These are phyloP conservation scores for Mycena haematopus DNA, from an alignment of 768 basidiomycete genomes.

Conservation along the genomic window DNA sequence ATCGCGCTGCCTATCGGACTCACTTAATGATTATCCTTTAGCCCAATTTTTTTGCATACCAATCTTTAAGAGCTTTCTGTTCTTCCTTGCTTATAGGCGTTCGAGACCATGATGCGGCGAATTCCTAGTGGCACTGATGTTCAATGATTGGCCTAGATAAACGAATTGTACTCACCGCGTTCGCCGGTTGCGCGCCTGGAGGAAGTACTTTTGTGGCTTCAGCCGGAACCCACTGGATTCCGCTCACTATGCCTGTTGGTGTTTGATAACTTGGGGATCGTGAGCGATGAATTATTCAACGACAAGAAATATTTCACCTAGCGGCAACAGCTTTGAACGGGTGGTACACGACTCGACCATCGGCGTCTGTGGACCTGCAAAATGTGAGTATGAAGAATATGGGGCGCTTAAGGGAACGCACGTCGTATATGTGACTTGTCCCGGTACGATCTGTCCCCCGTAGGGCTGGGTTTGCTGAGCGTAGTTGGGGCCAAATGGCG, in stretches of 20 bases:
- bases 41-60: slow-evolving; percentile 40
- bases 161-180: slow-evolving; percentile 46
- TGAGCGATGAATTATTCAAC: slow-evolving; percentile 20
- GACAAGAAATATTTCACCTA: slow-evolving; percentile 52
- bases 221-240: slow-evolving; percentile 55
- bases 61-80: slow-evolving; percentile 50
- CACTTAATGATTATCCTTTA: background rate
- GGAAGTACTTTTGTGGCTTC: slow-evolving; percentile 71
- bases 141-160: slow-evolving; percentile 13
- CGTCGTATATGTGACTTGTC: slow-evolving; percentile 78
- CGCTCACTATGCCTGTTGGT: slow-evolving; percentile 38
- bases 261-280: slow-evolving; percentile 70
- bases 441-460: slow-evolving; percentile 60
- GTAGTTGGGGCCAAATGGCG: slow-evolving; percentile 32
- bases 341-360: slow-evolving; percentile 72
- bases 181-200: slow-evolving; percentile 64
- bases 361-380: slow-evolving; percentile 44
- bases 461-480: slow-evolving; percentile 35
- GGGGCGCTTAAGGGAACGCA: too few species aligned
- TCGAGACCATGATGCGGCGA: slow-evolving; percentile 62
- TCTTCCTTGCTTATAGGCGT: slow-evolving; percentile 47
- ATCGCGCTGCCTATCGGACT: slow-evolving; percentile 48
- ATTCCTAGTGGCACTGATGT: slow-evolving; percentile 50
- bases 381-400: too few species aligned
- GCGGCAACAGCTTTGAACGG: slow-evolving; percentile 82